These are phyloP conservation scores for Raphanus sativus DNA, from an alignment of 345 rosid genomes.

Conservation along the genomic window DNA sequence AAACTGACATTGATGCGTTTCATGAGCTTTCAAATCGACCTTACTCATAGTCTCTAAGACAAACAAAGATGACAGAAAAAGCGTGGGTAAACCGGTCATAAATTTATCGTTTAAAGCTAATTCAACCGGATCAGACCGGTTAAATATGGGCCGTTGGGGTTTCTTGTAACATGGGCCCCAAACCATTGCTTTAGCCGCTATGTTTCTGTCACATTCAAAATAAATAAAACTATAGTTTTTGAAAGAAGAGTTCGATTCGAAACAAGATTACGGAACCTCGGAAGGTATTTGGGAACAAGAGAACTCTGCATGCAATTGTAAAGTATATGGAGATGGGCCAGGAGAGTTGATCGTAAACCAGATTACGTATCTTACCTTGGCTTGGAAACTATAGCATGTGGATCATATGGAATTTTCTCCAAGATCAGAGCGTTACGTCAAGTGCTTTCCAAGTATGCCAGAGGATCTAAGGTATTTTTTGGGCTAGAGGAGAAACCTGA, in stretches of 20 bases:
- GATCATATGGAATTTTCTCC: no score
- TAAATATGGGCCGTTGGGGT: neutral
- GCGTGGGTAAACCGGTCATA: neutral
- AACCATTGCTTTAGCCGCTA: no score
- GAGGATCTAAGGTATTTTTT: no score
- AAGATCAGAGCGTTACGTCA: no score
- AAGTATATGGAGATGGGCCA: no score
- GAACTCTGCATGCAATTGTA: neutral
- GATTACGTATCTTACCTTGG: no score
- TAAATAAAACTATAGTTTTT: no score
- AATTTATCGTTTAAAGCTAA: neutral
- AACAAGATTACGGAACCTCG: neutral
- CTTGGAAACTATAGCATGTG: no score
- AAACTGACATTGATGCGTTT: slow-evolving; percentile 37
- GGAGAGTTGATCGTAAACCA: no score
- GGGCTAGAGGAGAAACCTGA: neutral
- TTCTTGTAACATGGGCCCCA: neutral
- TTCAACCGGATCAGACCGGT: slow-evolving; percentile 26
- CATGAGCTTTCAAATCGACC: slow-evolving; percentile 43
- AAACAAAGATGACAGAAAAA: neutral
- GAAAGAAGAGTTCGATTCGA: no score
- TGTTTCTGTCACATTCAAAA: no score
- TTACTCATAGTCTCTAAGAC: neutral
- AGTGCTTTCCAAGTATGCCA: no score
- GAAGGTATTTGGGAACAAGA: neutral